Base-by-base conservation (phyloP, 257 asterid species). In the Sherardia arvensis region DNA sequence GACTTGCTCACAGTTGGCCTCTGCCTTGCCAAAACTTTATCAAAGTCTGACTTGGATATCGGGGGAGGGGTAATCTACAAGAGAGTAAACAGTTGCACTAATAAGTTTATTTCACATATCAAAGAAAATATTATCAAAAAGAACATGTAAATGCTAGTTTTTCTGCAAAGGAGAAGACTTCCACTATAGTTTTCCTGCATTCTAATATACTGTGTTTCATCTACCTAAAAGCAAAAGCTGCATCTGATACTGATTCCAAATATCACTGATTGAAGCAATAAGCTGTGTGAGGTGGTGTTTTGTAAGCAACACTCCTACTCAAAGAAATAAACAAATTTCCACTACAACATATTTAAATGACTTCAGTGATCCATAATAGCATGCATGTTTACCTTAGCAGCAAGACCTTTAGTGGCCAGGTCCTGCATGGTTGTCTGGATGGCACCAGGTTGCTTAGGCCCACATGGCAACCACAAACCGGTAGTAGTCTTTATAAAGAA, bases 51-150 rank as follows among this genome's bases (percentile, higher is more conserved):
- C 79, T 76, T 90, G 0, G 90, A 79, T 70, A 93, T 90, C 7
- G 99, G 99, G 1, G 99, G 99, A 33, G 99, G 99, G 40, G 67
- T 76, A 54, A 92, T 90, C 99, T 92, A 71, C 83, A 76, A 68
- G 22, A 63, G 34, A 74, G 49, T 61, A 60, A 68, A 15, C 55
- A 55, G 0, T 27, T 26, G 48, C 54, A 47, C 47, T 38, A 20
- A 38, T 53, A 12, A 3, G 45, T 28, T 7, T 40, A 20, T 36
- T 17, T 22, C 49, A 40, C 11, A 14, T 23, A 40, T 23, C 40
- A 58, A 32, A 25, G 18, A 54, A 8, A 33, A 60, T 20, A 48
- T 6, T 29, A 30, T 59, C 43, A 59, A 6, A 59, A 18, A 30
- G 23, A 29, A 59, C 8, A 59, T 15, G 32, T 30, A 59, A 59